A percentile compares a stretch with the other conserved stretches of the same genome.
Evolutionary conservation across 2,329 filamentous ascomycete species (phyloP).

Genomic region (Trichoderma arundinaceum): DNA sequence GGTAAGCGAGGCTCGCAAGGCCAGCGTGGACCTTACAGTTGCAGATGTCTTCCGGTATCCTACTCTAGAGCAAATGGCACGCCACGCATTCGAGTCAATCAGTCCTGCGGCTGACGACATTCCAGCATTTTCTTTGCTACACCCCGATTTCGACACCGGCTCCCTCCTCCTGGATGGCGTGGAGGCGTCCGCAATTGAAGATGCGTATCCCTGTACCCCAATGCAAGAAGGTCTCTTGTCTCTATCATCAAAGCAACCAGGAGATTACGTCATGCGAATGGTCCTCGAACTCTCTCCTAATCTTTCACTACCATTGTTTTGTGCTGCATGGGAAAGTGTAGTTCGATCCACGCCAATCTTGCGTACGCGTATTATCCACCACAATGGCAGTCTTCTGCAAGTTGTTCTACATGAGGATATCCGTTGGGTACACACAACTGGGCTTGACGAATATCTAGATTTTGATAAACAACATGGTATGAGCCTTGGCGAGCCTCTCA

Average conservation of each 20-base stretch:
- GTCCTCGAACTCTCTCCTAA: slow-evolving; percentile 31
- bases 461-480: slow-evolving; percentile 46
- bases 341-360: slow-evolving; percentile 41
- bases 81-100: no score
- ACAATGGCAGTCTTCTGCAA: slow-evolving; percentile 50
- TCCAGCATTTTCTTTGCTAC: no score
- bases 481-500: slow-evolving; percentile 48
- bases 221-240: slow-evolving; percentile 47
- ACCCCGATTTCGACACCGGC: no score
- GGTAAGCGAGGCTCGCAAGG: no score
- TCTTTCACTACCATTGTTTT: neutral
- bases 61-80: no score
- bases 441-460: slow-evolving; percentile 46
- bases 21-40: no score
- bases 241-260: slow-evolving; percentile 35
- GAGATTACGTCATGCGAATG: slow-evolving; percentile 34
- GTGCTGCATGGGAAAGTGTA: slow-evolving; percentile 31
- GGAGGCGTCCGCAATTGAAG: slow-evolving; percentile 35
- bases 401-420: slow-evolving; percentile 49
- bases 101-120: no score
- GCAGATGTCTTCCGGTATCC: no score
- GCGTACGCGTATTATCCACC: slow-evolving; percentile 53
- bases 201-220: slow-evolving; percentile 46
- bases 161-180: no score
- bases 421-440: slow-evolving; percentile 36